Base-by-base conservation (phyloP, 1,139 yeast species). In the Lizanozyma gosingica region DNA sequence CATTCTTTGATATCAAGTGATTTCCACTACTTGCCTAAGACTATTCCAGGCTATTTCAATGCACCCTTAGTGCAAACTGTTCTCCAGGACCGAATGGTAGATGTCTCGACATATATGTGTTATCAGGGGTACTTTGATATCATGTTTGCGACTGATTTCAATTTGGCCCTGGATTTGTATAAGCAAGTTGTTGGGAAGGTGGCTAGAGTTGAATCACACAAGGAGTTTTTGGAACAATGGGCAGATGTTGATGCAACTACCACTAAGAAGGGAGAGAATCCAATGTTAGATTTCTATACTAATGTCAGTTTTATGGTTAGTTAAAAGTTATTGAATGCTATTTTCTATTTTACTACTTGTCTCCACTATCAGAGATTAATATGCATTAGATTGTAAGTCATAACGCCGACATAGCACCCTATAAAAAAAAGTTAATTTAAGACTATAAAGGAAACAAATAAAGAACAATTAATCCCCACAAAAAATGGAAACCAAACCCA, bases 21-120 rank as follows among this genome's bases (percentile, higher is more conserved):
- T 56, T 86, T 86, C 62, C 72, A 83, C 43, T 62, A 68, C 45
- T 63, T 86, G 38, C 80, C 84, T 4, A 78, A 78, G 33, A 59
- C 83, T 1, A 71, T 80, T 11, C 60, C 67, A 1, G 94, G 92
- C 0, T 82, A 78, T 53, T 65, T 61, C 47, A 78, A 78, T 50
- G 72, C 86, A 0, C 96, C 95, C 0, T 92, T 85, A 1, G 95
- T 86, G 0, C 95, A 86, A 53, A 86, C 94, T 0, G 76, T 85
- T 49, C 62, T 83, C 43, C 72, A 79, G 44, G 78, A 79, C 44
- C 68, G 70, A 43, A 83, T 82, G 80, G 73, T 84, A 2, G 83
- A 85, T 38, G 75, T 80, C 0, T 68, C 80, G 33, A 78, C 92
- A 0, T 85, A 81, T 56, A 81, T 86, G 92, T 83, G 78, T 11